Evolutionary conservation across 2,329 filamentous ascomycete species (phyloP), one percentile per base, ranked within the genome.

Genomic region (Pseudogymnoascus sp.): DNA sequence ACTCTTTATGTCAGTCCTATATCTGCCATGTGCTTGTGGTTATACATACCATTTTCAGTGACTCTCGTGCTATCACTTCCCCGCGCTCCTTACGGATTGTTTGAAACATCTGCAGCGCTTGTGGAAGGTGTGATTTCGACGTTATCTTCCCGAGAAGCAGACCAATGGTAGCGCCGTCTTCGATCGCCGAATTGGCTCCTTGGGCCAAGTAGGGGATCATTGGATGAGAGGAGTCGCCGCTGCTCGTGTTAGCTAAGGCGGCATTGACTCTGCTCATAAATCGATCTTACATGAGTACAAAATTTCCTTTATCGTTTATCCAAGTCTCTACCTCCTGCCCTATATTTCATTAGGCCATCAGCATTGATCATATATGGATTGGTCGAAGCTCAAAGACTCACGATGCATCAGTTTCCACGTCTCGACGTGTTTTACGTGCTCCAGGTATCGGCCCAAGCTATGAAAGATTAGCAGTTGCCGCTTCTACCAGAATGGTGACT

Each of bases 131-230:
- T 0, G 66, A 67, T 54, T 75, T 78, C 0, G 70, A 71, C 35
- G 74, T 72, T 8, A 86, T 74, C 2, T 78, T 75, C 0, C 79
- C 79, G 0, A 89, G 73, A 1, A 88, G 67, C 0, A 78, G 75
- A 0, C 86, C 86, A 0, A 89, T 72, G 0, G 87, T 84, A 0
- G 86, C 85, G 0, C 86, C 86, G 60, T 90, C 87, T 68, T 90
- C 86, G 1, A 90, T 76, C 0, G 83, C 81, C 0, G 81, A 85
- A 68, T 88, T 88, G 12, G 86, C 86, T 0, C 87, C 86, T 70
- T 85, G 87, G 0, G 83, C 86, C 28, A 85, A 75, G 65, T 84
- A 82, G 2, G 83, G 84, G 2, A 87, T 73, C 83, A 86, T 86
- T 0, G 84, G 81, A 68, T 87, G 85, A 63, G 84, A 87, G 1